A percentile compares a stretch with the other conserved stretches of the same genome.
phyloP scores from a whole-genome alignment of 2,329 filamentous ascomycete species.

The Claviceps digitariae region DNA sequence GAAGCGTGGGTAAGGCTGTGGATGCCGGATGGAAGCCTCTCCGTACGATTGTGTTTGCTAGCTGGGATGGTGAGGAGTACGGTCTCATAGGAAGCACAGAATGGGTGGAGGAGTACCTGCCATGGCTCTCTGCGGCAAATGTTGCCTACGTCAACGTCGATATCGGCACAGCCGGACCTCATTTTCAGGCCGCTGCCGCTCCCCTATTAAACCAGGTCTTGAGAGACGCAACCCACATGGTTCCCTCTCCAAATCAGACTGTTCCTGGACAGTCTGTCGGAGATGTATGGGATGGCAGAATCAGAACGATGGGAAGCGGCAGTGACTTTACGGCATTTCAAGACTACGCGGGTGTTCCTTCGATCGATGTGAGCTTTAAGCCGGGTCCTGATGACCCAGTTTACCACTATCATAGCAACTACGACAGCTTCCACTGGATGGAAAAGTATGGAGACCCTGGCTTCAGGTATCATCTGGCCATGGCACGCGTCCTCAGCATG shows the following conservation, averaged over 20 bases:
- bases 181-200: slow-evolving; percentile 53
- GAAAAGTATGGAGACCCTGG: slow-evolving; percentile 59
- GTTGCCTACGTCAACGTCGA: slow-evolving; percentile 84
- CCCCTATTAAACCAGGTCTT: slow-evolving; percentile 65
- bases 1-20: slow-evolving; percentile 59
- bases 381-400: slow-evolving; percentile 33
- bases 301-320: slow-evolving; percentile 56
- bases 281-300: slow-evolving; percentile 51
- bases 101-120: slow-evolving; percentile 82
- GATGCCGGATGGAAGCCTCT: slow-evolving; percentile 47
- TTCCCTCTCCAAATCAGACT: slow-evolving; percentile 66
- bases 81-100: slow-evolving; percentile 77
- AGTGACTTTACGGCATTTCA: slow-evolving; percentile 66
- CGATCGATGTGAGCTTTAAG: slow-evolving; percentile 49
- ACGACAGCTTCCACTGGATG: slow-evolving; percentile 89
- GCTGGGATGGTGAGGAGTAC: slow-evolving; percentile 76
- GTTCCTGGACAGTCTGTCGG: slow-evolving; percentile 55
- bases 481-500: slow-evolving; percentile 52
- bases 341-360: slow-evolving; percentile 55
- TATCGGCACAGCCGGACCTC: slow-evolving; percentile 51
- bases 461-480: slow-evolving; percentile 51
- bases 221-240: slow-evolving; percentile 47
- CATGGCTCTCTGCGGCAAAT: slow-evolving; percentile 60
- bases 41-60: slow-evolving; percentile 81
- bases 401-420: slow-evolving; percentile 84